Base-by-base conservation (phyloP, 139 green algal species). In the Chlorella sorokiniana region DNA sequence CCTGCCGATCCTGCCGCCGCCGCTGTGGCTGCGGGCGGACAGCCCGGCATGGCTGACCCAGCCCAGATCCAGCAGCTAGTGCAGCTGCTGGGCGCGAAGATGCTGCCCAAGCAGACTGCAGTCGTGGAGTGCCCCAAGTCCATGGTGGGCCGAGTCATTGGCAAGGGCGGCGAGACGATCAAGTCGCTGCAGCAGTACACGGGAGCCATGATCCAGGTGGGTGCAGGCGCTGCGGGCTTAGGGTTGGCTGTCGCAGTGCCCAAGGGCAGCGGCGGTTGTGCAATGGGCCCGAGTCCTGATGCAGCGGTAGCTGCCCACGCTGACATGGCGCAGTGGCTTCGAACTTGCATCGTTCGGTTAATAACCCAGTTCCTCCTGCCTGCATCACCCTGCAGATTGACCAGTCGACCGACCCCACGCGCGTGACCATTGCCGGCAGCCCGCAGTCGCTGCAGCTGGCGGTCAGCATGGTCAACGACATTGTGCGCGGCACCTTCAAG, bases 161-260 rank as follows among this genome's bases (percentile, higher is more conserved):
- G 96, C 72, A 96, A 96, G 85, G 91, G 93, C 56, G 96, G 96
- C 9, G 95, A 98, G 78, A 98, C 93, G 5, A 98, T 99, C 92
- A 97, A 97, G 89, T 82, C 85, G 23, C 89, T 99, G 86, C 95
- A 99, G 89, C 89, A 89, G 65, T 88, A 93, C 51, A 97, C 89
- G 51, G 89, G 86, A 31, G 89, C 88, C 22, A 92, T 90, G 84
- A 95, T 98, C 72, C 95, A 98, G 86, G 94, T 93, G 67, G 16
- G 69, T 37, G 37, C 40, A 10, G 25, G 67, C 38, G 8, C 29
- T 16, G 51, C 51, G 29, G 35, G 48, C 14, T 25, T 11, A 59
- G 48, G 48, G 48, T 59, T 11, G 48, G n/a, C n/a, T n/a, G n/a
- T n/a, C n/a, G n/a, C n/a, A n/a, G n/a, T n/a, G n/a, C n/a, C n/a